Conservation (phyloP, 2,329 filamentous ascomycete species). For the Fusarium caatingaense region DNA sequence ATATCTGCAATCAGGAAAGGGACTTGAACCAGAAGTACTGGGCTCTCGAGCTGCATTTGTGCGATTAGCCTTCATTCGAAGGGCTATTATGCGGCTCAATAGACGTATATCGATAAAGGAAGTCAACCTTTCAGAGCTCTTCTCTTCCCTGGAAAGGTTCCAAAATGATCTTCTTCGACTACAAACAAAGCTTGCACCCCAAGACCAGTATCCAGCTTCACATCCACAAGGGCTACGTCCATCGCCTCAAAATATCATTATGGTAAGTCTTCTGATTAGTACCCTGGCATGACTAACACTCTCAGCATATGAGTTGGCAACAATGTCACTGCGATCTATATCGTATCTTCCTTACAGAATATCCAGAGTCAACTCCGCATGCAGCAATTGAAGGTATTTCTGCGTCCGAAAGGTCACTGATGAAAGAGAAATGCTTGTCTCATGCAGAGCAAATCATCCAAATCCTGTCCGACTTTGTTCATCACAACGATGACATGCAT, state of each 20-base stretch:
- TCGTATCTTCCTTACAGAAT: conserved; percentile 56
- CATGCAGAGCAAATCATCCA: conserved; percentile 55
- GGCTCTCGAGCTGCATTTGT: conserved; percentile 43
- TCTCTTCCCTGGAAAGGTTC: conserved; percentile 43
- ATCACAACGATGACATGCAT: conserved; percentile 43
- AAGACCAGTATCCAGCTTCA: conserved; percentile 37
- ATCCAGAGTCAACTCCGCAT: conserved; percentile 54
- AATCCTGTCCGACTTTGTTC: conserved; percentile 50
- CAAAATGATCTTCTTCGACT: conserved; percentile 45
- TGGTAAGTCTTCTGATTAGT: conserved; percentile 15
- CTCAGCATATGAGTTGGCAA: conserved; percentile 51
- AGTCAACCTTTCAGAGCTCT: conserved; percentile 40
- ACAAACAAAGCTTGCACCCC: conserved; percentile 33
- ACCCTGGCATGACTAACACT: not conserved
- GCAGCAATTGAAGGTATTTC: conserved; percentile 48
- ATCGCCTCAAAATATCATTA: conserved; percentile 39
- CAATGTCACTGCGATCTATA: conserved; percentile 59
- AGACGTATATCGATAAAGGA: conserved; percentile 44
- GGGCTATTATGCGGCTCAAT: conserved; percentile 42
- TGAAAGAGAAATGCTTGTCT: conserved; percentile 50
- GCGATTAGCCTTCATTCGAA: conserved; percentile 38
- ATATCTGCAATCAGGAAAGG: conserved; percentile 43
- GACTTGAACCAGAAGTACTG: conserved; percentile 41
- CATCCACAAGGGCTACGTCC: conserved; percentile 31
- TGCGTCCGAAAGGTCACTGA: conserved; percentile 33